Percentiles rank a stretch among this genome's conserved stretches.
Conservation (phyloP, 225 moss, liverwort and hornwort genomes). For the Climacium dendroides region DNA sequence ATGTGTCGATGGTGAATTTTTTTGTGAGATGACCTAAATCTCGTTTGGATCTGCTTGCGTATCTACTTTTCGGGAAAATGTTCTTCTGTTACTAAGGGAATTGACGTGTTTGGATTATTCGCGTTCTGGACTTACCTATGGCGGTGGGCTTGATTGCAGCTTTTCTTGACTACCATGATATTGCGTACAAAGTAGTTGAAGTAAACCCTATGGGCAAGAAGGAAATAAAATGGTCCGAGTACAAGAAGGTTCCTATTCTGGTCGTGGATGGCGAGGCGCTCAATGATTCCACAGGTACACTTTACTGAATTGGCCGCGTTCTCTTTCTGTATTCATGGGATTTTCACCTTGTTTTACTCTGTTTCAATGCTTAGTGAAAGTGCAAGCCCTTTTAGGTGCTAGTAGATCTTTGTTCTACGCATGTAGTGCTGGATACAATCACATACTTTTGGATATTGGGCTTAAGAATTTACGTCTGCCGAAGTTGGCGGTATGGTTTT, state of each 20-base stretch:
- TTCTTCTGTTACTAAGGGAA: not conserved
- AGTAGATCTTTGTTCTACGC: not conserved
- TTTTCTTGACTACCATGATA: constrained; percentile 86
- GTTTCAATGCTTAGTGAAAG: not conserved
- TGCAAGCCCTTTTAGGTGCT: not conserved
- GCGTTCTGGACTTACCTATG: not conserved
- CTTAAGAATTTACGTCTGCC: not conserved
- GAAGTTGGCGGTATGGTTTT: not conserved
- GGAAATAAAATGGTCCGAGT: constrained; percentile 94
- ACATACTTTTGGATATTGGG: not conserved
- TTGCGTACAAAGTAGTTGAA: constrained; percentile 82
- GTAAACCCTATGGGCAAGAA: constrained; percentile 95
- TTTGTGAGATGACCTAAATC: not conserved
- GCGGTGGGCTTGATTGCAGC: constrained; percentile 31
- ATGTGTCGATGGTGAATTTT: not conserved
- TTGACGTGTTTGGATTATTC: not conserved
- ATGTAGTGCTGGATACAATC: not conserved
- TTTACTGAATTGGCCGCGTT: not conserved
- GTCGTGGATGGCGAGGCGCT: constrained; percentile 82
- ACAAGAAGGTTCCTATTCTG: constrained; percentile 86
- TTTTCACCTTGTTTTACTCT: not conserved
- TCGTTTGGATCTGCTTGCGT: not conserved
- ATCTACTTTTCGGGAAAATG: not conserved
- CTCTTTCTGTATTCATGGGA: not conserved
- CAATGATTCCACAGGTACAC: constrained; percentile 84